phyloP scores from a whole-genome alignment of 1,284 basidiomycete species.

The Microbotryomycetes sp. region DNA sequence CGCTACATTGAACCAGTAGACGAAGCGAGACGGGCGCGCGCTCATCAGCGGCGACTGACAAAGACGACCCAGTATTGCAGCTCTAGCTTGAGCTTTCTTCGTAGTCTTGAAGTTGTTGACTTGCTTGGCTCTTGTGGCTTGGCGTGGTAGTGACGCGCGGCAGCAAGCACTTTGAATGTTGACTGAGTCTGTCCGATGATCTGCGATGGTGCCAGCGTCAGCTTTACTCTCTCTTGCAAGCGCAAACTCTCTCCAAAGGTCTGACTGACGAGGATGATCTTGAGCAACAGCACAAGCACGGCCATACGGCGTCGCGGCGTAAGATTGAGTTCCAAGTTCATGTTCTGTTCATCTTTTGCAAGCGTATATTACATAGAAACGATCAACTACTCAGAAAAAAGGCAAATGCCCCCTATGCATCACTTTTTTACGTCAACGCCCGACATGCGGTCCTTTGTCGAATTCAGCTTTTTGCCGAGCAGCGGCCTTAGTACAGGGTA shows the following conservation, averaged over 20 bases:
- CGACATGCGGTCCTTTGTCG: not conserved
- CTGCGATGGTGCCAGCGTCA: too few relatives aligned
- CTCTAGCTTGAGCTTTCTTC: slow-evolving; percentile 7
- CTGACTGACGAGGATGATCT: not conserved
- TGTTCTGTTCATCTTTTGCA: not conserved
- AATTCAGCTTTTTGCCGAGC: not conserved
- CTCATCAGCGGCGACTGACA: slow-evolving; percentile 1
- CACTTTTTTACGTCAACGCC: not conserved
- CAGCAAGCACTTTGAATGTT: not conserved
- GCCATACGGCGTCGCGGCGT: too few relatives aligned
- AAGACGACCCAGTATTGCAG: slow-evolving; percentile 17
- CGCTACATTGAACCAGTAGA: too few relatives aligned
- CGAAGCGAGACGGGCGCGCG: too few relatives aligned
- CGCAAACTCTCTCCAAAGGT: too few relatives aligned
- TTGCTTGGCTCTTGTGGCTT: not conserved
- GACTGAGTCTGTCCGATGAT: too few relatives aligned
- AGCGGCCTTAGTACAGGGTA: not conserved
- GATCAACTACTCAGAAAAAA: not conserved
- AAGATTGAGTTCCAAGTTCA: too few relatives aligned
- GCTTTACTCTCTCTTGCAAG: too few relatives aligned
- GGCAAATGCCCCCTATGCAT: not conserved
- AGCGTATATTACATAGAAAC: too few relatives aligned
- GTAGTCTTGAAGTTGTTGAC: not conserved
- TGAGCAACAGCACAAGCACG: not conserved
- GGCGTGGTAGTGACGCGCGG: not conserved